Base-by-base conservation (phyloP, 345 rosid genomes). In the Combretum micranthum region DNA sequence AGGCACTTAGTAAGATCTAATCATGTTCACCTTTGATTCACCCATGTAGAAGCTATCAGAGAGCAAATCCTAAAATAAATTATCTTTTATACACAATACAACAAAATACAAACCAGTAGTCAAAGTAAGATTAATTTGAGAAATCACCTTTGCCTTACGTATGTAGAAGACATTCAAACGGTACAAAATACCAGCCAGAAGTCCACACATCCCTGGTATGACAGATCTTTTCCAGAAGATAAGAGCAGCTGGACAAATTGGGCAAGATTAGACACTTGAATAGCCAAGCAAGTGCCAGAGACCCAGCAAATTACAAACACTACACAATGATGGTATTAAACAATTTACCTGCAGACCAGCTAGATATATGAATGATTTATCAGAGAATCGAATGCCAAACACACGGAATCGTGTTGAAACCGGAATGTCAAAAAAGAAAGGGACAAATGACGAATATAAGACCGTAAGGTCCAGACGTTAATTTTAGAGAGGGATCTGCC, bases 311-410 rank as follows among this genome's bases (percentile, higher is more conserved):
- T 9, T 4, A 8, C 25, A 20, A 44, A 20, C 15, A 25, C 13
- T 20, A 23, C 12, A 21, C 15, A 6, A 43, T 1, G 19, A 61
- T 64, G 19, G 13, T 9, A 57, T 63, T n/a, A 56, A 22, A 60
- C 37, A 32, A 32, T 52, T n/a, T 74, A 93, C 99, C 96, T 89
- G 97, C 69, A 85, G 77, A 68, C 97, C 99, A 20, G 97, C 97
- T 51, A 93, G 85, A 77, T 93, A 93, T 64, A 89, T 78, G 79
- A 93, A 89, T 48, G 97, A 72, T 72, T 93, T 93, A 55, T 93
- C 88, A 45, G 99, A 85, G 83, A 93, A 82, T 66, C 57, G 77
- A 61, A 81, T 59, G 19, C 95, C 86, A 54, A 79, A 75, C 42
- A 89, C 75, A 45, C 74, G 80, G 64, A 89, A 77, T 80, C 84